A percentile compares a stretch with the other conserved stretches of the same genome.
Conservation (phyloP, 768 basidiomycete genomes). For the Leccinum pellstonianum region DNA sequence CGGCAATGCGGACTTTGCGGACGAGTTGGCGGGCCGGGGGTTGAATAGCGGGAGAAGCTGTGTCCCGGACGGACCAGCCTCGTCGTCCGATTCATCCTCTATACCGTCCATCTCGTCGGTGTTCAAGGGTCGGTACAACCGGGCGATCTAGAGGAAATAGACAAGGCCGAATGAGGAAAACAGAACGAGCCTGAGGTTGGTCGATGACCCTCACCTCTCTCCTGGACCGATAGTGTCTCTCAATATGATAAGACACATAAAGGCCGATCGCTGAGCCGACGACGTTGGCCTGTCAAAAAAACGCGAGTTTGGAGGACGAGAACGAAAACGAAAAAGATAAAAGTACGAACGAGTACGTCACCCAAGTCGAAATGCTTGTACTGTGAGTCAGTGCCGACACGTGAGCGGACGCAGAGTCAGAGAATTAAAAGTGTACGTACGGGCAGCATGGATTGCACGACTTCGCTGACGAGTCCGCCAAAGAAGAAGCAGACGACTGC, state of each 20-base stretch:
- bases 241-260: slow-evolving; percentile 62
- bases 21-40: slow-evolving; percentile 10
- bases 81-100: slow-evolving; percentile 46
- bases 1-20: slow-evolving; percentile 20
- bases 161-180: neutral
- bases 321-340: rapidly evolving
- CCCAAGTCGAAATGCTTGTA: slow-evolving; percentile 71
- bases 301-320: neutral
- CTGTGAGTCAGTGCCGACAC: slow-evolving; percentile 34
- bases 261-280: slow-evolving; percentile 72
- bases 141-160: slow-evolving; percentile 53
- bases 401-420: slow-evolving; percentile 1
- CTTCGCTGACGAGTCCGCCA: slow-evolving; percentile 78
- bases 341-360: slow-evolving; percentile 60
- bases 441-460: slow-evolving; percentile 77
- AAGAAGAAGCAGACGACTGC: slow-evolving; percentile 70
- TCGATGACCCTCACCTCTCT: slow-evolving; percentile 55
- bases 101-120: slow-evolving; percentile 51
- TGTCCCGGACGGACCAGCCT: slow-evolving; percentile 43
- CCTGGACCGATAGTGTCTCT: slow-evolving; percentile 73
- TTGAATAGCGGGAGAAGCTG: slow-evolving; percentile 60
- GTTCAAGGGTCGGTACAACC: slow-evolving; percentile 72
- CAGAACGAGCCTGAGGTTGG: neutral
- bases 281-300: slow-evolving; percentile 63
- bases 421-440: slow-evolving; percentile 38